Evolutionary conservation across 83 land plant genomes (phyloP), one percentile per base, ranked within the genome.

Genomic region (Diphasiastrum complanatum): DNA sequence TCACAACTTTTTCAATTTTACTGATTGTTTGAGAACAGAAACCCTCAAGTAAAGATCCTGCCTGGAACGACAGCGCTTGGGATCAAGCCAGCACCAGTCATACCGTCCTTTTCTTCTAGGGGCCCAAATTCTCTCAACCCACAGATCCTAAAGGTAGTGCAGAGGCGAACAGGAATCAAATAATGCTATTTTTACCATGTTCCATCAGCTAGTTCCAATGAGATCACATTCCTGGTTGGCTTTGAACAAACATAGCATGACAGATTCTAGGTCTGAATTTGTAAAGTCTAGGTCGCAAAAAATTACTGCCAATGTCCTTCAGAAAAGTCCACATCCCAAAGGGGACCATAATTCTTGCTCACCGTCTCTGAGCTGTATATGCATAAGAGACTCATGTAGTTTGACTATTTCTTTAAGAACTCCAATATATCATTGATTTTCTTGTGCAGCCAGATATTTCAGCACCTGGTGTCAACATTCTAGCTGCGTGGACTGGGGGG

Each of bases 401-500:
- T n/a, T n/a, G n/a, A n/a, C n/a, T n/a, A n/a, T n/a, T n/a, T n/a
- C n/a, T n/a, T n/a, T n/a, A n/a, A n/a, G n/a, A n/a, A n/a, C n/a
- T n/a, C n/a, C n/a, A n/a, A n/a, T n/a, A n/a, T n/a, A n/a, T 32
- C 53, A 19, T 51, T 11, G 54, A n/a, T 65, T 33, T 47, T 30
- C 34, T 62, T 14, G 24, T 78, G 46, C 79, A 86, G 66, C 91
- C 91, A 14, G 91, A 86, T 49, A 52, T 86, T 23, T 71, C 82
- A 5, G 91, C 91, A 10, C 91, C 91, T 1, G 91, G 91, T 2
- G 81, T 83, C 18, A 83, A 86, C 69, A 86, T 86, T 18, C 63
- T 86, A 36, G 91, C 91, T 40, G 91, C 87, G 10, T 86, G 87
- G 87, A 67, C 79, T 25, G 60, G 25, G 31, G 87, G 65, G 31